These are phyloP conservation scores for Penicillium cosmopolitanum DNA, from an alignment of 495 filamentous ascomycete species.

Conservation along the genomic window DNA sequence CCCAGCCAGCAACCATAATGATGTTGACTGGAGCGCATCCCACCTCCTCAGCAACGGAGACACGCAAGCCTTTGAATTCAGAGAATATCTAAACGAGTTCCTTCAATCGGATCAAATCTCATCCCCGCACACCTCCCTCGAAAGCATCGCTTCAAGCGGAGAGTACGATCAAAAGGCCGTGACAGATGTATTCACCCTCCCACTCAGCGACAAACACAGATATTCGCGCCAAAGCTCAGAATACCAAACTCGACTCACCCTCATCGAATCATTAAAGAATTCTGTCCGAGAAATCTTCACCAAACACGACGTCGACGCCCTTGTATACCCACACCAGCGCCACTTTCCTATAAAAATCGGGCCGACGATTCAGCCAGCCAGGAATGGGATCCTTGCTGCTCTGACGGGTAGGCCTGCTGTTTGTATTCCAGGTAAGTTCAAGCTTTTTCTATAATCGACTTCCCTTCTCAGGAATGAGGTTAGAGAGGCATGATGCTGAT, in stretches of 20 bases:
- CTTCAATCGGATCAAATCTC: constrained; percentile 29
- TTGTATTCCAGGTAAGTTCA: constrained; percentile 56
- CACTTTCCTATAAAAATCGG: constrained; percentile 65
- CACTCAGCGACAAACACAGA: constrained; percentile 14
- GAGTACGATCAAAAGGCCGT: constrained; percentile 54
- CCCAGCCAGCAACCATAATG: constrained; percentile 39
- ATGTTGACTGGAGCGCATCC: constrained; percentile 49
- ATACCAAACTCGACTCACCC: constrained; percentile 45
- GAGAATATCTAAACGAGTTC: constrained; percentile 53
- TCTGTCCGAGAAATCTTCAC: constrained; percentile 53
- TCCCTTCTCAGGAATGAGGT: too few species aligned
- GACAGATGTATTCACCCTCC: constrained; percentile 43
- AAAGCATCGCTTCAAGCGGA: constrained; percentile 59
- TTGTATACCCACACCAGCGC: constrained; percentile 69
- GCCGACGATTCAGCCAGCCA: constrained; percentile 53
- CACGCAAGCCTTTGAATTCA: constrained; percentile 62
- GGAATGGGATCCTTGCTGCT: constrained; percentile 68
- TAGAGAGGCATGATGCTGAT: too few species aligned
- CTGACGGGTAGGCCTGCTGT: constrained; percentile 66
- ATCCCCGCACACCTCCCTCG: constrained; percentile 40
- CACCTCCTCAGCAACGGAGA: constrained; percentile 50
- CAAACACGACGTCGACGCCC: constrained; percentile 52
- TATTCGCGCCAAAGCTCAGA: constrained; percentile 48
- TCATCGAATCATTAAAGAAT: constrained; percentile 51
- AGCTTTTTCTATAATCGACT: background rate